phyloP scores from a whole-genome alignment of 345 rosid species.

The Hevea brasiliensis region DNA sequence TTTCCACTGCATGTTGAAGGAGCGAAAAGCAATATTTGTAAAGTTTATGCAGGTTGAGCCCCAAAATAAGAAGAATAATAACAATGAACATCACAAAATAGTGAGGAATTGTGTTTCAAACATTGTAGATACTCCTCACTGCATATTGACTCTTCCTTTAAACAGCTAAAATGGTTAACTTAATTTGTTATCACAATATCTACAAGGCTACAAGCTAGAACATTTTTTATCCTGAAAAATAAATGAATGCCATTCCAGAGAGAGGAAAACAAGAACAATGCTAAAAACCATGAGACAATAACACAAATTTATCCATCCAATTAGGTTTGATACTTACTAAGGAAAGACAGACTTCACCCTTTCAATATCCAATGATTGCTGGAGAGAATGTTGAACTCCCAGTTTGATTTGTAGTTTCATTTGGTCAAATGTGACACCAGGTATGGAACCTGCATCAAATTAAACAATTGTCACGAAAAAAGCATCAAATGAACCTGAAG shows the following conservation, averaged over 20 bases:
- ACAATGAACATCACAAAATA: not conserved
- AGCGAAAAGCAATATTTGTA: not conserved
- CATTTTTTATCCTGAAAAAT: not conserved
- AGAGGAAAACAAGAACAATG: not conserved
- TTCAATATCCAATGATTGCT: constrained; percentile 61
- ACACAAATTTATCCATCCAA: not conserved
- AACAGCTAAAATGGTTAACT: not conserved
- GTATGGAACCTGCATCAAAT: constrained; percentile 69
- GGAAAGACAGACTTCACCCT: constrained; percentile 83
- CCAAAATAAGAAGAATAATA: not conserved
- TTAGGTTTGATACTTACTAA: constrained; percentile 53
- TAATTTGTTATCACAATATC: not conserved
- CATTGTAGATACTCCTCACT: not conserved
- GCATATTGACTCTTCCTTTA: not conserved
- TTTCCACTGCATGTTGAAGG: constrained; percentile 46
- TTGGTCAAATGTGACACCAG: constrained; percentile 79
- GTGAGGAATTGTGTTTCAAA: not conserved
- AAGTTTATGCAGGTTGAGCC: not conserved
- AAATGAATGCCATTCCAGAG: not conserved
- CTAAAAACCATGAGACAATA: not conserved
- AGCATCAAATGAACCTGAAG: not conserved
- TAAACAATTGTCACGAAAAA: constrained; percentile 11
- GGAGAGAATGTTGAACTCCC: constrained; percentile 86
- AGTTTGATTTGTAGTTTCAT: constrained; percentile 87
- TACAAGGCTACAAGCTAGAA: not conserved